Base-by-base conservation (phyloP, 2,329 filamentous ascomycete genomes). In the Hansfordia pulvinata region DNA sequence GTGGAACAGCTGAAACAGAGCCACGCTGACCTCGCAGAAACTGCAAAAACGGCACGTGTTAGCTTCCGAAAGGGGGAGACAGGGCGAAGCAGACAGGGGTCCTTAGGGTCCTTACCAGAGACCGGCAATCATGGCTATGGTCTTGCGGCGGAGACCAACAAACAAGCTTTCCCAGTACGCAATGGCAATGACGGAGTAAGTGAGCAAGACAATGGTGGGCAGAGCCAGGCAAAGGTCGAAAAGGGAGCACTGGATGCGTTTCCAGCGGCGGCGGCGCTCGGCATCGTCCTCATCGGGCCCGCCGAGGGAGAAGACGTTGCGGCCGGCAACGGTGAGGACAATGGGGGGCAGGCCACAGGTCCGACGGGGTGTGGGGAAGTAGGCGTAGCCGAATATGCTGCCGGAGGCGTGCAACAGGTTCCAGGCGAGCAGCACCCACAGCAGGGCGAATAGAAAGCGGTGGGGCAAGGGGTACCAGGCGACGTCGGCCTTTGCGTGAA, bases 381-480 rank as follows among this genome's bases (percentile, higher is more conserved):
- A 42, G 10, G 38, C 35, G 29, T 43, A 43, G 6, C 41, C 41
- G 6, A 41, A 27, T 8, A 41, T 29, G 23, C 36, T 38, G 22
- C 30, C 32, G 8, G 34, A 10, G 17, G 30, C 35, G 23, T 39
- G 38, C 14, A 37, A 26, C 19, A 40, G 27, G 29, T 43, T 43
- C 41, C 41, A 43, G 25, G 38, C 35, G 22, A 42, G 23, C 17
- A 33, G 26, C 9, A 41, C 18, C 41, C 41, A 43, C 23, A 35
- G 38, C n/a, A 43, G 29, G 8, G 33, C 35, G 28, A 43, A 43
- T 8, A 43, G 32, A 13, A 43, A 35, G 29, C 39, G 38, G 29
- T 44, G 36, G 28, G 42, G 36, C 39, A 34, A 40, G 15, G 37
- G 38, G 39, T 38, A 42, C 40, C 40, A 42, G 17, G 35, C 40